phyloP scores from a whole-genome alignment of 257 asterid species.

The Solanum bukasovii region DNA sequence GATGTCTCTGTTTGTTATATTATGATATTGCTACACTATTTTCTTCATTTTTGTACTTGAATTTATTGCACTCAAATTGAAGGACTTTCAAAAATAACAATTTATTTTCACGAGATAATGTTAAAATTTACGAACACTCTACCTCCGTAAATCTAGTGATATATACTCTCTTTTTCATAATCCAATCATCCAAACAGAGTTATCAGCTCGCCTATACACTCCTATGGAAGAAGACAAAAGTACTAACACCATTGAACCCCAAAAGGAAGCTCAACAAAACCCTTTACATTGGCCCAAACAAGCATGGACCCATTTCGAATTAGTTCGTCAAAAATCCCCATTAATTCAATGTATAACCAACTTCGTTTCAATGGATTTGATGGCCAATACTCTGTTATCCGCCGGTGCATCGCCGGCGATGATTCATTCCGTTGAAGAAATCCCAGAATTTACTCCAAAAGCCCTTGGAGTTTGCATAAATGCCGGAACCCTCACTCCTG shows the following conservation, averaged over 20 bases:
- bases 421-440: constrained; percentile 64
- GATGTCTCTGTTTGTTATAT: too few relatives aligned
- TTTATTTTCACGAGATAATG: too few relatives aligned
- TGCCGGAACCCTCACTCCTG: constrained; percentile 68
- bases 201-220: not conserved
- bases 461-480: constrained; percentile 60
- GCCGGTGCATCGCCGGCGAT: constrained; percentile 97
- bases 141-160: too few relatives aligned
- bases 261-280: not conserved
- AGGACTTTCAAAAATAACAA: too few relatives aligned
- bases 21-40: too few relatives aligned
- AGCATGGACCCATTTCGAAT: constrained; percentile 47
- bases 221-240: constrained; percentile 13
- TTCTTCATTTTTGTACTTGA: not conserved
- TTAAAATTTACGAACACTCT: too few relatives aligned
- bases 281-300: constrained; percentile 19
- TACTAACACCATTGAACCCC: constrained; percentile 2
- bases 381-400: constrained; percentile 75
- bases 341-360: constrained; percentile 86
- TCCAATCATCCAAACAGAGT: not conserved
- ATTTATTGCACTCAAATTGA: too few relatives aligned
- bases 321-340: constrained; percentile 45
- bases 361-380: constrained; percentile 82
- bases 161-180: not conserved
- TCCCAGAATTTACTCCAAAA: constrained; percentile 79